A percentile compares a stretch with the other conserved stretches of the same genome.
phyloP scores from a whole-genome alignment of 257 asterid genomes.

The Coffea eugenioides region DNA sequence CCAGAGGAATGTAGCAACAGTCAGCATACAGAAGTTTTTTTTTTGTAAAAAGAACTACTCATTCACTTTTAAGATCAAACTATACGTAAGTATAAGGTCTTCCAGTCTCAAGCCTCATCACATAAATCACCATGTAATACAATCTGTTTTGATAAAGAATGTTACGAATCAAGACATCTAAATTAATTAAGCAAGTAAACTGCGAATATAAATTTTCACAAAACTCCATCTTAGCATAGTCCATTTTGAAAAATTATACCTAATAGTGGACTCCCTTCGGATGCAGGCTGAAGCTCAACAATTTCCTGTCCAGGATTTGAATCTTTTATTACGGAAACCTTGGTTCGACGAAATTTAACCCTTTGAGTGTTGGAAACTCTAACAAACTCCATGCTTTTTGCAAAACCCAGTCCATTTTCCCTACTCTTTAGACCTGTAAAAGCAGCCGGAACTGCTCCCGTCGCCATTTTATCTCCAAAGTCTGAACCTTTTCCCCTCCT shows the following conservation, averaged over 20 bases:
- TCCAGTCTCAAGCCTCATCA: not conserved
- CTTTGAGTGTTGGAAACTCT: no score
- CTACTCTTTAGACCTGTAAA: no score
- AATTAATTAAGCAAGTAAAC: no score
- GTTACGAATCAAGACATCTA: not conserved
- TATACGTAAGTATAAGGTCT: not conserved
- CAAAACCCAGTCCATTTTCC: no score
- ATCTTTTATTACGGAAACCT: constrained; percentile 62
- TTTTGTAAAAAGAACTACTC: not conserved
- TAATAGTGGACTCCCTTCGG: constrained; percentile 87
- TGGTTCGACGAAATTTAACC: constrained; percentile 56
- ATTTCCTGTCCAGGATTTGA: constrained; percentile 80
- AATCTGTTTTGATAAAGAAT: not conserved
- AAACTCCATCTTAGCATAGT: not conserved
- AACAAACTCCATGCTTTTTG: no score
- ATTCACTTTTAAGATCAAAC: not conserved
- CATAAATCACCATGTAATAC: no score
- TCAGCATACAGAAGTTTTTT: not conserved
- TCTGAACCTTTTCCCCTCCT: no score
- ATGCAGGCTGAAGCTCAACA: constrained; percentile 86
- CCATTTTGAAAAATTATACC: constrained; percentile 40
- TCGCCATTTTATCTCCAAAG: no score
- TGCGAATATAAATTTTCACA: no score
- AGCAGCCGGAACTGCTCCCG: no score
- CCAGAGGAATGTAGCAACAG: not conserved